Conservation (phyloP, 2,329 filamentous ascomycete genomes). For the Huntiella moniliformis region DNA sequence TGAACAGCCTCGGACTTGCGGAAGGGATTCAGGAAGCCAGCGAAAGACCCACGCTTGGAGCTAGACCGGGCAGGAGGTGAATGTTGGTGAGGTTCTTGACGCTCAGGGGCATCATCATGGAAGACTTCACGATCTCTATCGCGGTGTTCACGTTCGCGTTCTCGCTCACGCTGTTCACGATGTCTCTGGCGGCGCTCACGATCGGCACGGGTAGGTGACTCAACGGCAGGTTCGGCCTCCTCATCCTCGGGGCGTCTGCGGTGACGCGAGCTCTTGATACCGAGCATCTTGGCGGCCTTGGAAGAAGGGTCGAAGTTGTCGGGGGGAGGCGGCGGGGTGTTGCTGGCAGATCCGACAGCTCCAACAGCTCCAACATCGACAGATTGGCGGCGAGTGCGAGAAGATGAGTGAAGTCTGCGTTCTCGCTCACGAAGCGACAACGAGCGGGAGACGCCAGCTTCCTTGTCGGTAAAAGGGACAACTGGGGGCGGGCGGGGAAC, state of each 20-base stretch:
- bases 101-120: neutral
- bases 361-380: constrained; percentile 29
- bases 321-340: neutral
- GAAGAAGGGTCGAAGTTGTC: constrained; percentile 18
- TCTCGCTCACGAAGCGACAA: constrained; percentile 42
- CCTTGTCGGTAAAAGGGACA: constrained; percentile 24
- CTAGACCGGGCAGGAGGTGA: constrained; percentile 2
- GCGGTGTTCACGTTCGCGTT: constrained; percentile 1
- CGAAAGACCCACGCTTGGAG: constrained; percentile 18
- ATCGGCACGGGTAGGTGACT: constrained; percentile 3
- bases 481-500: constrained; percentile 36
- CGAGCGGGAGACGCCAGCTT: constrained; percentile 40
- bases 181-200: constrained; percentile 1
- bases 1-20: constrained; percentile 24
- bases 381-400: constrained; percentile 48
- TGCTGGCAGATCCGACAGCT: constrained; percentile 15
- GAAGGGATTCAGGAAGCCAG: constrained; percentile 43
- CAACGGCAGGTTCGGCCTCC: constrained; percentile 4
- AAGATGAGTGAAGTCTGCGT: constrained; percentile 35
- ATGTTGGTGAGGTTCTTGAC: neutral
- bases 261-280: constrained; percentile 27
- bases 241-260: constrained; percentile 11
- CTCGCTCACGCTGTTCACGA: constrained; percentile 3
- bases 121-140: neutral
- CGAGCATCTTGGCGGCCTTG: constrained; percentile 64